Evolutionary conservation across 2,329 filamentous ascomycete species (phyloP), one percentile per base, ranked within the genome.

Genomic region (Colletotrichum endophyticum): DNA sequence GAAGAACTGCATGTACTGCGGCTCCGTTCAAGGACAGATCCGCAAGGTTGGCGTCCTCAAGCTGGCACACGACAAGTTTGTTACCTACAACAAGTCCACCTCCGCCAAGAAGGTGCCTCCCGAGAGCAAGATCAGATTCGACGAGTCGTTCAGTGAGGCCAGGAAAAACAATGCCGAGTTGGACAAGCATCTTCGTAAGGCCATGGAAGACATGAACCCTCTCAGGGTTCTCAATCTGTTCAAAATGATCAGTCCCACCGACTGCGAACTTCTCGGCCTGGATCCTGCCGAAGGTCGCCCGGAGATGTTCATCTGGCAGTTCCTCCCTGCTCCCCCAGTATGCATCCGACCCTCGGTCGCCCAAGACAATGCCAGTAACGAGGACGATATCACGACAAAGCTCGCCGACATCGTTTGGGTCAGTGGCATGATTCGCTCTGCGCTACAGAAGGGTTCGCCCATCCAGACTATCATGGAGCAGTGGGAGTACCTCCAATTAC

Each of bases 241-340:
- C 88, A 96, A 96, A 84, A 93, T 94, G 82, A 95, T 99, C 72
- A 94, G 92, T 15, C 91, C 94, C 4, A 91, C 92, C 9, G 97
- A 99, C 84, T 98, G 96, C 83, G 96, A 99, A 84, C 89, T 99
- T 27, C 89, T 99, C 2, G 96, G 96, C 6, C 91, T 99, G 80
- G 93, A 98, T 81, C 95, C 96, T 2, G 90, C 92, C 16, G 96
- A 98, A 80, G 95, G 95, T 13, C 91, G 96, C 22, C 97, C 97
- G 0, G 97, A 99, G 83, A 98, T 98, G 93, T 98, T 99, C 84
- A 92, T 99, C 61, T 99, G 97, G 97, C 96, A 98, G 82, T 98
- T 96, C 81, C 90, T 99, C 44, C 97, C 97, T 1, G 96, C 96
- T 1, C 96, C 97, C 2, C 97, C 97, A 0, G 95, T 99, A 8